phyloP scores from a whole-genome alignment of 2,329 filamentous ascomycete species.

The Sporothrix phasma region DNA sequence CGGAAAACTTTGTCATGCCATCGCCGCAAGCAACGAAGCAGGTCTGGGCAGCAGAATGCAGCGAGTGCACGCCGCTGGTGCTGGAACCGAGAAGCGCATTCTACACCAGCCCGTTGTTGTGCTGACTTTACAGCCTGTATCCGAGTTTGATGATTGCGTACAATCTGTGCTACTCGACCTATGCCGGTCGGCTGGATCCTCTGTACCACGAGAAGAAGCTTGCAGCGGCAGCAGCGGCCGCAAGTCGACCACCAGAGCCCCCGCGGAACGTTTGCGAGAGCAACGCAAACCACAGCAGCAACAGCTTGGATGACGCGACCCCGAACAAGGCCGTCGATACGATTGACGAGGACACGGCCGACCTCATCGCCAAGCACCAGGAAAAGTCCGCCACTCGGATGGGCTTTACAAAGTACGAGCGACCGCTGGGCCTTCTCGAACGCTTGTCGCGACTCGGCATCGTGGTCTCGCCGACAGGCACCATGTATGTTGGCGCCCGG shows the following conservation, averaged over 20 bases:
- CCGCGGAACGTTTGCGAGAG: background rate
- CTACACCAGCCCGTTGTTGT: constrained; percentile 81
- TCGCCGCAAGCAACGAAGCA: constrained; percentile 88
- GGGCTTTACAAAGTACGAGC: constrained; percentile 81
- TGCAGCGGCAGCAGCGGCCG: background rate
- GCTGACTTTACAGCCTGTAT: constrained; percentile 85
- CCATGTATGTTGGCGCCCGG: constrained; percentile 83
- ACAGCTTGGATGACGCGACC: background rate
- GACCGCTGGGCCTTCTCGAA: constrained; percentile 64
- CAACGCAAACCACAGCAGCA: background rate
- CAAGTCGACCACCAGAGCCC: background rate
- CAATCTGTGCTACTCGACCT: constrained; percentile 98
- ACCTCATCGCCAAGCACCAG: background rate
- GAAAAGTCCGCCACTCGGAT: constrained; percentile 60
- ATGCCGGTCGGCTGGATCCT: constrained; percentile 61
- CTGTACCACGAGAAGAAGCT: constrained; percentile 12
- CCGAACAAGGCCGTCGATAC: background rate
- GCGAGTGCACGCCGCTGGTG: constrained; percentile 83
- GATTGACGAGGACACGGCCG: background rate
- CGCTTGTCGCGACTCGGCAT: constrained; percentile 70
- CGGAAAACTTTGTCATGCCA: constrained; percentile 83
- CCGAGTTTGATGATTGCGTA: constrained; percentile 99
- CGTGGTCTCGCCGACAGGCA: constrained; percentile 89
- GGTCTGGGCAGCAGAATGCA: constrained; percentile 86
- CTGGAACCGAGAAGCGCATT: constrained; percentile 97